Evolutionary conservation across 2,329 filamentous ascomycete species (phyloP).

Genomic region (Pyricularia sp.): DNA sequence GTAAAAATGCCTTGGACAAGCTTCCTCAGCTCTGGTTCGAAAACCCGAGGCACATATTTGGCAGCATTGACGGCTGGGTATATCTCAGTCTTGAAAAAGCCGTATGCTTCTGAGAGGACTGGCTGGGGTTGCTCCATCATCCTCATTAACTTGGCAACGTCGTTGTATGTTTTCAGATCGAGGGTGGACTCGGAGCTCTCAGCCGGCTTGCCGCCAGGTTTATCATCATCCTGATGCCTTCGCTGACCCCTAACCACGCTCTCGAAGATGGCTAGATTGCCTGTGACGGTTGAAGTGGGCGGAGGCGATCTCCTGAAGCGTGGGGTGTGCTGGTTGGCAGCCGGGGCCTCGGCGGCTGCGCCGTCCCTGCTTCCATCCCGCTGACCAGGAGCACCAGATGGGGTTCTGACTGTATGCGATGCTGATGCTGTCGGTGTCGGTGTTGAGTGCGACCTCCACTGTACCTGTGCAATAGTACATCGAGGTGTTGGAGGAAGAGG

Average conservation of each 20-base stretch:
- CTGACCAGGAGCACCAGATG: not conserved
- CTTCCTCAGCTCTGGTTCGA: slow-evolving; percentile 17
- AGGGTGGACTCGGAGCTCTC: slow-evolving; percentile 1
- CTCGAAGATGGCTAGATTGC: slow-evolving; percentile 12
- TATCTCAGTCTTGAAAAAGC: slow-evolving; percentile 22
- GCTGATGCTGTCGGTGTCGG: not conserved
- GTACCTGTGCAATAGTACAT: not conserved
- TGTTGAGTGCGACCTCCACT: not conserved
- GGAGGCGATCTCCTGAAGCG: not conserved
- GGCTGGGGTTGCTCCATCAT: slow-evolving; percentile 2
- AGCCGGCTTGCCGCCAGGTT: not conserved
- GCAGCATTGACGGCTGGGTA: slow-evolving; percentile 19
- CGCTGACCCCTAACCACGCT: slow-evolving; percentile 11
- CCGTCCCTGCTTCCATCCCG: not conserved
- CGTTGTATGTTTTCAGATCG: slow-evolving; percentile 16
- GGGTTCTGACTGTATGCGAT: not conserved
- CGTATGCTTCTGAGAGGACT: slow-evolving; percentile 14
- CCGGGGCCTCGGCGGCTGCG: not conserved
- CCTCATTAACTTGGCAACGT: slow-evolving; percentile 6
- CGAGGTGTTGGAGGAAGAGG: slow-evolving; percentile 4
- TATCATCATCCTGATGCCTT: not conserved
- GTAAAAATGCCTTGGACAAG: slow-evolving; percentile 21
- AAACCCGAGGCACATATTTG: slow-evolving; percentile 19
- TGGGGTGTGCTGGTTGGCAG: not conserved
- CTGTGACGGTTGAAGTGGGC: not conserved